These are phyloP conservation scores for Chaetomium strumarium DNA, from an alignment of 2,329 filamentous ascomycete genomes.

Conservation along the genomic window DNA sequence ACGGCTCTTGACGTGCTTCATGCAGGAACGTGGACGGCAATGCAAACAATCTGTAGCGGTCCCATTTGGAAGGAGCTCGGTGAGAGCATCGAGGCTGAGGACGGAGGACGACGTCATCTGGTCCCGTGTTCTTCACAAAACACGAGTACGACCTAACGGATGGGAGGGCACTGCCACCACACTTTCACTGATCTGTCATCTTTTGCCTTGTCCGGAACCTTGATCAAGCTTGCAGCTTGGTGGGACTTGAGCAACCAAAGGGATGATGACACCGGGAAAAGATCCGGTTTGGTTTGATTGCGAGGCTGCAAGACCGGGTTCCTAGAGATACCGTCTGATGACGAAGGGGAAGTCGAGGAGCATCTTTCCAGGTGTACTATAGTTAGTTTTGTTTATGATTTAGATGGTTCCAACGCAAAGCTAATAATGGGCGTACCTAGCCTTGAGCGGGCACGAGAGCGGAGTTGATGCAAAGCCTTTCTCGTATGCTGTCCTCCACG, in stretches of 20 bases:
- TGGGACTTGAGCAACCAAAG: too few species aligned
- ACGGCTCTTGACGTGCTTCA: slow-evolving; percentile 1
- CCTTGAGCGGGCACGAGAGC: background rate
- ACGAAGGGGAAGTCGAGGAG: too few species aligned
- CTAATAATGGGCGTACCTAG: background rate
- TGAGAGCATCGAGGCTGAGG: slow-evolving; percentile 11
- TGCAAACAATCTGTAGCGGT: slow-evolving; percentile 7
- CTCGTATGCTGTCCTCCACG: background rate
- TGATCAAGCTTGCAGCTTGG: background rate
- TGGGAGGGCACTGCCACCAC: background rate
- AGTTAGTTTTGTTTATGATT: too few species aligned
- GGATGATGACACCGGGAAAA: too few species aligned
- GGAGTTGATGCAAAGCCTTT: background rate
- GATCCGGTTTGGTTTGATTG: too few species aligned
- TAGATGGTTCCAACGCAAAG: too few species aligned
- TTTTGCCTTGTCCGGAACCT: background rate
- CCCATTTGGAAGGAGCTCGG: background rate
- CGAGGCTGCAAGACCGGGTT: background rate
- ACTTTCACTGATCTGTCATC: background rate
- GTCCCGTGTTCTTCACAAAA: background rate
- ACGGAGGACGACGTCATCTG: slow-evolving; percentile 13
- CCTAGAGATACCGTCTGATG: too few species aligned
- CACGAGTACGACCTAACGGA: background rate
- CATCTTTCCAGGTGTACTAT: too few species aligned
- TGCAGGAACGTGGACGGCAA: slow-evolving; percentile 16